Evolutionary conservation across 179 eudicot species (phyloP).

Genomic region (Corrigiola litoralis): DNA sequence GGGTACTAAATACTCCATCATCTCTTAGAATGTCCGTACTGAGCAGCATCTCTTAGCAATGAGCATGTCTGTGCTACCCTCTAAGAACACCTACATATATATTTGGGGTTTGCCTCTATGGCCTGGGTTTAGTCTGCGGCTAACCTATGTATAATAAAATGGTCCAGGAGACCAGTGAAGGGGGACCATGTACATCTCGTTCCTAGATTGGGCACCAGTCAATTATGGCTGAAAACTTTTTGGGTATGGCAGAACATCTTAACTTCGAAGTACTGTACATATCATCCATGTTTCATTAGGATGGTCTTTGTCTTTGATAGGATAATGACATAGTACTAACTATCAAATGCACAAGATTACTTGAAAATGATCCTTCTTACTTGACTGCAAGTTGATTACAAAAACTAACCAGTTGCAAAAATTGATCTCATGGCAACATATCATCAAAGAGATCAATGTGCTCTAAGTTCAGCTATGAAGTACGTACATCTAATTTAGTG

Average conservation of each 20-base stretch:
- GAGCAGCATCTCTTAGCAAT: too few relatives aligned
- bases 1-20: too few relatives aligned
- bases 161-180: too few relatives aligned
- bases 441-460: constrained; percentile 12
- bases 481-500: constrained; percentile 18
- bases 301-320: background rate
- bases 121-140: too few relatives aligned
- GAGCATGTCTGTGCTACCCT: too few relatives aligned
- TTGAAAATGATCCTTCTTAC: background rate
- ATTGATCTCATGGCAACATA: constrained; percentile 3
- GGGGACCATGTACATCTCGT: too few relatives aligned
- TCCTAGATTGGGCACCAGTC: background rate
- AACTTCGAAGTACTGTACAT: background rate
- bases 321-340: background rate
- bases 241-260: background rate
- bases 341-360: background rate
- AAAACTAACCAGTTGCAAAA: constrained; percentile 5
- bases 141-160: too few relatives aligned
- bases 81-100: too few relatives aligned
- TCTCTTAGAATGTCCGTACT: too few relatives aligned
- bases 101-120: too few relatives aligned
- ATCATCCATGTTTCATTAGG: background rate
- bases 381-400: constrained; percentile 12
- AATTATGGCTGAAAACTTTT: background rate
- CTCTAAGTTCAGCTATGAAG: constrained; percentile 7